Percentiles rank a stretch among this genome's conserved stretches.
Conservation (phyloP, 495 filamentous ascomycete species). For the Aspergillus funiculosus region DNA sequence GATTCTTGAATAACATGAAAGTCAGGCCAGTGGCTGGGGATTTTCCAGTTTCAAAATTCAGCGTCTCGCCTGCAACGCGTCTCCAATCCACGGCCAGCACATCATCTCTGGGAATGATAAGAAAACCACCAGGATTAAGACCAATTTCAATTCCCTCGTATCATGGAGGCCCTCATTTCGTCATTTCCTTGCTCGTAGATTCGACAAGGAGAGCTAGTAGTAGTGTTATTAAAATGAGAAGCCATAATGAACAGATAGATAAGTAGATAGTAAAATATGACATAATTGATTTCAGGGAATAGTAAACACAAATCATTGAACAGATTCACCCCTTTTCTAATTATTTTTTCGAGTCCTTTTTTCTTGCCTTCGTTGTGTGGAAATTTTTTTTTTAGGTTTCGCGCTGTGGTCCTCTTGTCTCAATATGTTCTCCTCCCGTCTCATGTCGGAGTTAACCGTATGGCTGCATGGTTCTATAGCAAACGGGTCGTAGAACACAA, state of each 20-base stretch:
- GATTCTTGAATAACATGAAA: no score
- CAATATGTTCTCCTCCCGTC: constrained; percentile 1
- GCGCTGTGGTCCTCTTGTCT: neutral
- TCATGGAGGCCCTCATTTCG: no score
- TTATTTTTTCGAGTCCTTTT: constrained; percentile 4
- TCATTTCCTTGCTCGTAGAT: no score
- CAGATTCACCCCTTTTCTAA: neutral
- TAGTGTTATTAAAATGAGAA: neutral
- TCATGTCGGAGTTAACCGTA: constrained; percentile 8
- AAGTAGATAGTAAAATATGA: neutral
- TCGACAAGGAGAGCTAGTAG: no score
- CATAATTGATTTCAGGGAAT: constrained; percentile 8
- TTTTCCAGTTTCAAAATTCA: no score
- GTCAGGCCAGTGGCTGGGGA: no score
- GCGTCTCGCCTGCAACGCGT: no score
- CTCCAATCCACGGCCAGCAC: no score
- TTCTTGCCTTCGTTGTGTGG: constrained; percentile 1
- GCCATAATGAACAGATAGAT: neutral
- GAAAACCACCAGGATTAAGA: no score
- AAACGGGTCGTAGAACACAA: constrained; percentile 6
- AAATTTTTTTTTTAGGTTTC: constrained; percentile 3
- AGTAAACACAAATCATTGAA: constrained; percentile 11
- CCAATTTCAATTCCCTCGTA: no score
- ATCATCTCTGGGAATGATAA: no score
- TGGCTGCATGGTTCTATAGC: constrained; percentile 11